These are phyloP conservation scores for Tricholoma terreum DNA, from an alignment of 768 basidiomycete species.

Conservation along the genomic window DNA sequence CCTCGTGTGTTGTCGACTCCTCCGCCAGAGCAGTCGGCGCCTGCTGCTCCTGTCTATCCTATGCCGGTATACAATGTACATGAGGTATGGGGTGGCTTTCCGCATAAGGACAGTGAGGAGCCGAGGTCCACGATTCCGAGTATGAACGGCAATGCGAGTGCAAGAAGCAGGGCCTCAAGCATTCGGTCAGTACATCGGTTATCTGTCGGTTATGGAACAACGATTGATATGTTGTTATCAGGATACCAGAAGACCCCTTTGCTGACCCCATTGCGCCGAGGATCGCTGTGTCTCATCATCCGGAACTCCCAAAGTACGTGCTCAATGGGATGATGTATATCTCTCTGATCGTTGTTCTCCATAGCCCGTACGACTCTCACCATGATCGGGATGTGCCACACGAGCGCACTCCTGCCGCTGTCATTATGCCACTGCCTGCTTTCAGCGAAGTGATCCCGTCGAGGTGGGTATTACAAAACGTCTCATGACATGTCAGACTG, in stretches of 20 bases:
- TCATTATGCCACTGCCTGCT: conserved; percentile 43
- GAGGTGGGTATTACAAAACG: conserved; percentile 18
- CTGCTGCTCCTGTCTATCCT: conserved; percentile 5
- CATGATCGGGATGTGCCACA: conserved; percentile 20
- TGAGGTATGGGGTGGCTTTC: conserved; percentile 17
- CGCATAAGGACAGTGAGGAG: background rate
- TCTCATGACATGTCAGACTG: background rate
- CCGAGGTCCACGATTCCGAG: background rate
- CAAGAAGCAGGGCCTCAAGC: conserved; percentile 13
- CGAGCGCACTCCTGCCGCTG: conserved; percentile 22
- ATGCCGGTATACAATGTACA: conserved; percentile 12
- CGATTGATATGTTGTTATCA: conserved; percentile 8
- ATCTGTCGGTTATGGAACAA: background rate
- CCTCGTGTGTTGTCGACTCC: background rate
- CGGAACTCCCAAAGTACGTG: conserved; percentile 32
- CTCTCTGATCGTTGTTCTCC: background rate
- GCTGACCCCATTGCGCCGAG: conserved; percentile 30
- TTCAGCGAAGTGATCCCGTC: conserved; percentile 37
- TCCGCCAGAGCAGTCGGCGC: conserved; percentile 4
- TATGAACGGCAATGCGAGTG: conserved; percentile 7
- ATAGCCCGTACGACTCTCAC: conserved; percentile 18
- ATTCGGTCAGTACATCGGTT: conserved; percentile 6
- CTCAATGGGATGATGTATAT: background rate
- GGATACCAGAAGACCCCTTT: conserved; percentile 28
- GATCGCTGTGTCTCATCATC: conserved; percentile 20